Evolutionary conservation across 2,329 filamentous ascomycete species (phyloP).

Genomic region (Aschersonia sp.): DNA sequence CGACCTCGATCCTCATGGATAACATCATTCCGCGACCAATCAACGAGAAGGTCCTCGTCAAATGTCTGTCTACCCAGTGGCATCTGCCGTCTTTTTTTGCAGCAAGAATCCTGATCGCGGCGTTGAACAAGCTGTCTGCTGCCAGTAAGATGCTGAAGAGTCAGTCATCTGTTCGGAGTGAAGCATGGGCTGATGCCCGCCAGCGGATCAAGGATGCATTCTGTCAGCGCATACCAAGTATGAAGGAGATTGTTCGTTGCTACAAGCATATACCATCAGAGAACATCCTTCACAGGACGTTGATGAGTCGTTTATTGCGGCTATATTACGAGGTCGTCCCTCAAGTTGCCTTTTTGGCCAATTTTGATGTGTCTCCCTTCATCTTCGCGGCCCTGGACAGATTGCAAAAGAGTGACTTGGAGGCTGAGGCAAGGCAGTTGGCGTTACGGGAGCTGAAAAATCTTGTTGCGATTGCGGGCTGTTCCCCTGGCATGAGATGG

Average conservation of each 20-base stretch:
- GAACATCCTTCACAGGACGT: slow-evolving; percentile 62
- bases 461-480: slow-evolving; percentile 63
- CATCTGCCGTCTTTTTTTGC: slow-evolving; percentile 75
- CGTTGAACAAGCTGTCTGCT: slow-evolving; percentile 61
- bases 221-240: slow-evolving; percentile 60
- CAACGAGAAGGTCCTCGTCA: slow-evolving; percentile 62
- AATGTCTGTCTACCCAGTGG: slow-evolving; percentile 65
- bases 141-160: slow-evolving; percentile 47
- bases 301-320: slow-evolving; percentile 60
- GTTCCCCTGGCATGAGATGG: slow-evolving; percentile 80
- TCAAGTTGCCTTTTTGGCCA: slow-evolving; percentile 64
- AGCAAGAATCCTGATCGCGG: slow-evolving; percentile 60
- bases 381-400: slow-evolving; percentile 54
- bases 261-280: slow-evolving; percentile 56
- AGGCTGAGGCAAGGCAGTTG: slow-evolving; percentile 35
- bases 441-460: slow-evolving; percentile 65
- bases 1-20: slow-evolving; percentile 65
- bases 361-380: slow-evolving; percentile 73
- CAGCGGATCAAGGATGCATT: slow-evolving; percentile 60
- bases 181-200: slow-evolving; percentile 55
- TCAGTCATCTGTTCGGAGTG: slow-evolving; percentile 18
- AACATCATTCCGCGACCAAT: slow-evolving; percentile 75
- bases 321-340: slow-evolving; percentile 80
- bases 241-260: slow-evolving; percentile 64
- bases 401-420: slow-evolving; percentile 38